These are phyloP conservation scores for Abrus pulchellus DNA, from an alignment of 306 rosid genomes.

Conservation along the genomic window DNA sequence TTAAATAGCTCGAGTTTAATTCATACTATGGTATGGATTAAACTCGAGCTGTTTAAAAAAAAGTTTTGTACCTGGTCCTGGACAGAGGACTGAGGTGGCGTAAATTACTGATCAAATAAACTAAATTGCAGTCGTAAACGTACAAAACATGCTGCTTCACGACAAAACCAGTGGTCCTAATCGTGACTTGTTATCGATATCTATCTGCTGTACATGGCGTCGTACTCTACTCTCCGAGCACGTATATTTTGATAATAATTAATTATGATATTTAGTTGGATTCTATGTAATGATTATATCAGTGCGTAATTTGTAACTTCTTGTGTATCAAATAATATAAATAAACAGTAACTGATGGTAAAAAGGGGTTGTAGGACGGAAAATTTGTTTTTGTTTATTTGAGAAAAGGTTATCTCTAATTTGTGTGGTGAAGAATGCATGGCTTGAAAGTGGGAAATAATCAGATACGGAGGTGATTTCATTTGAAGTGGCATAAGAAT, in stretches of 20 bases:
- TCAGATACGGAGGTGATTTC: slow-evolving; percentile 13
- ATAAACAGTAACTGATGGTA: not conserved
- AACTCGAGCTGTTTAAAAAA: too few relatives aligned
- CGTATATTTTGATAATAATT: not conserved
- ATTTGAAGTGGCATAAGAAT: not conserved
- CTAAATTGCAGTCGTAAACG: too few relatives aligned
- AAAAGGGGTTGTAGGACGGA: not conserved
- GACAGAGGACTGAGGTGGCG: too few relatives aligned
- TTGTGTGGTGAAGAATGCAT: slow-evolving; percentile 46
- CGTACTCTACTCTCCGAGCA: not conserved
- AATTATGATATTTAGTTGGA: too few relatives aligned
- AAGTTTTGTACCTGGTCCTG: too few relatives aligned
- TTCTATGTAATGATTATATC: not conserved
- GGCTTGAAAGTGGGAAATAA: not conserved
- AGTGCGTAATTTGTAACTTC: not conserved
- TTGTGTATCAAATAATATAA: too few relatives aligned
- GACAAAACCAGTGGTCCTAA: too few relatives aligned
- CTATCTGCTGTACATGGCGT: not conserved
- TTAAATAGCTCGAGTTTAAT: too few relatives aligned
- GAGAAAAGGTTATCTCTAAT: slow-evolving; percentile 2
- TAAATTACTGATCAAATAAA: too few relatives aligned
- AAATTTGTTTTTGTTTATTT: not conserved
- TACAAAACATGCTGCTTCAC: too few relatives aligned
- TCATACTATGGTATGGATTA: too few relatives aligned
- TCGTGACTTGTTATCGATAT: too few relatives aligned